These are phyloP conservation scores for Trypanosoma cruzi DNA, from an alignment of 208 protist genomes.

Conservation along the genomic window DNA sequence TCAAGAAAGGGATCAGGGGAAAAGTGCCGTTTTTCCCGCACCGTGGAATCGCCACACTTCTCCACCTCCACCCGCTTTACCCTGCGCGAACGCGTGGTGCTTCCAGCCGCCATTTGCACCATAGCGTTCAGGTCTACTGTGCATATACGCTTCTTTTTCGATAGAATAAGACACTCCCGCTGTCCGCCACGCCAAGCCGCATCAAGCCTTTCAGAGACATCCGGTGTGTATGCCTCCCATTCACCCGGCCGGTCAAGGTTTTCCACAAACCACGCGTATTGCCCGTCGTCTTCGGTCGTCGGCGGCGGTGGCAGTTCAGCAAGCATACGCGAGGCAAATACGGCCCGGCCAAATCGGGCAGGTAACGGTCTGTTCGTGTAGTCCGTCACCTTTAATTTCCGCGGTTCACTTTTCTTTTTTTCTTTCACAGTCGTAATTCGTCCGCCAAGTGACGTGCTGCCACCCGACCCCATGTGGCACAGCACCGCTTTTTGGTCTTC, in stretches of 20 bases:
- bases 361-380: not conserved
- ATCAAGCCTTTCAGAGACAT: constrained; percentile 59
- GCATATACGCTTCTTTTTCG: constrained; percentile 65
- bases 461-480: constrained; percentile 4
- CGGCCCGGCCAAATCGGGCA: not conserved
- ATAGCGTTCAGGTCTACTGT: constrained; percentile 61
- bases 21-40: constrained; percentile 22
- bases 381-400: not conserved
- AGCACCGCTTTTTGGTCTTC: not conserved
- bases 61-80: constrained; percentile 55
- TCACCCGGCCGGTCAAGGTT: constrained; percentile 48
- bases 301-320: constrained; percentile 19
- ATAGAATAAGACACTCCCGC: constrained; percentile 45
- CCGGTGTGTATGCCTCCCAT: constrained; percentile 62
- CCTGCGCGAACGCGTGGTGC: constrained; percentile 32
- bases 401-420: not conserved
- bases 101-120: constrained; percentile 38
- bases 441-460: constrained; percentile 27
- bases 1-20: constrained; percentile 48
- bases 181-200: constrained; percentile 41
- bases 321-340: not conserved
- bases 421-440: not conserved
- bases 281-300: not conserved
- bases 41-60: constrained; percentile 24
- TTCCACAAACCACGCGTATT: constrained; percentile 76